Conservation (phyloP, 2,329 filamentous ascomycete genomes). For the Sporothrix mexicana region DNA sequence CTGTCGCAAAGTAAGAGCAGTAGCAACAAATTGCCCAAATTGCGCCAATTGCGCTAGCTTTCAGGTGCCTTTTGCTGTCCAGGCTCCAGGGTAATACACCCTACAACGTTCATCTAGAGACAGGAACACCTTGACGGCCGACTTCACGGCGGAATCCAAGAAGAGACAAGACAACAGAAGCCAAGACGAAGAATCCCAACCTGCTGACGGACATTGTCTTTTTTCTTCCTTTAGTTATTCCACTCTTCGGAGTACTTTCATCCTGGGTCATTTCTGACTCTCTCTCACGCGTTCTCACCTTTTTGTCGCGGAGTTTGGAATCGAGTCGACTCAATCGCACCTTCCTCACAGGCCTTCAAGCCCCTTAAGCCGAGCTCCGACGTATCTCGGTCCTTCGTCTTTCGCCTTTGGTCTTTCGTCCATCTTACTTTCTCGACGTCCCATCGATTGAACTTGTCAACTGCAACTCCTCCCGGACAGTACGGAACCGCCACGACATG, state of each 20-base stretch:
- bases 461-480: neutral
- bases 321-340: too few relatives aligned
- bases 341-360: neutral
- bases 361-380: slow-evolving; percentile 10
- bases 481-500: slow-evolving; percentile 16
- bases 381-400: neutral
- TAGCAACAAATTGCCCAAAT: neutral
- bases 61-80: neutral
- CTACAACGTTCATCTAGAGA: too few relatives aligned
- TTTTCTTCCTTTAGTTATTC: too few relatives aligned
- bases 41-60: slow-evolving; percentile 4
- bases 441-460: neutral
- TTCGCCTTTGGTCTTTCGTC: too few relatives aligned
- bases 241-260: too few relatives aligned
- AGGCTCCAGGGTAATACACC: too few relatives aligned
- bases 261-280: too few relatives aligned
- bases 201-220: too few relatives aligned
- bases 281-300: too few relatives aligned
- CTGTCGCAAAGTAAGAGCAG: neutral
- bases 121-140: too few relatives aligned
- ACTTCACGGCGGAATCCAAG: neutral
- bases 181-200: too few relatives aligned
- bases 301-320: too few relatives aligned
- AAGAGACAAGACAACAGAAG: neutral
- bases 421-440: neutral